Evolutionary conservation across 148 eudicot species (phyloP).

Genomic region (Selenicereus undatus): DNA sequence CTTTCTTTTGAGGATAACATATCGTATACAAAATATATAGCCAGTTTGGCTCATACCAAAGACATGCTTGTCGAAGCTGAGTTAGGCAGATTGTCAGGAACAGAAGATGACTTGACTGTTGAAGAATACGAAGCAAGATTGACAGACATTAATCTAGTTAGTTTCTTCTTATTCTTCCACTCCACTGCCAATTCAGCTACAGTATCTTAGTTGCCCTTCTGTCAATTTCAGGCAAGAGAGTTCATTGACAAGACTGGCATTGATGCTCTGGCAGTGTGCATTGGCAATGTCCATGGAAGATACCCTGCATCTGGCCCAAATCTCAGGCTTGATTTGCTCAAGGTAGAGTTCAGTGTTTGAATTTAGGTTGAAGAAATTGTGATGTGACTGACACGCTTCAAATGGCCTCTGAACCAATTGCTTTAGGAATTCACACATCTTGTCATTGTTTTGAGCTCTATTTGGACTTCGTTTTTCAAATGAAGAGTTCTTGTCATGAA

Average conservation of each 20-base stretch:
- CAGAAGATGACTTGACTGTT: conserved; percentile 90
- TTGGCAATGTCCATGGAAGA: conserved; percentile 98
- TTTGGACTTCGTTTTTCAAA: neutral
- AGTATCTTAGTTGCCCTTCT: neutral
- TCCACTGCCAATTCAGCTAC: neutral
- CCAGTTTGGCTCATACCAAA: conserved; percentile 65
- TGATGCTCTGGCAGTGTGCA: conserved; percentile 96
- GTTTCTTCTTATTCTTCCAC: neutral
- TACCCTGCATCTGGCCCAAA: conserved; percentile 92
- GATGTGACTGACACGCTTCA: neutral
- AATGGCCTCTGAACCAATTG: neutral
- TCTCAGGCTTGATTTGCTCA: conserved; percentile 86
- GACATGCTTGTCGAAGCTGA: conserved; percentile 87
- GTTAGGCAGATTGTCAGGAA: conserved; percentile 93
- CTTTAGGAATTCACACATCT: neutral
- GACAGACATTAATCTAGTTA: conserved; percentile 76
- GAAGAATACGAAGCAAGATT: conserved; percentile 86
- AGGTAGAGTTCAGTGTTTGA: conserved; percentile 39
- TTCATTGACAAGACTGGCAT: conserved; percentile 78
- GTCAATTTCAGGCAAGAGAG: conserved; percentile 62
- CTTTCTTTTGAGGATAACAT: conserved; percentile 80
- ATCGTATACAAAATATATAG: conserved; percentile 62
- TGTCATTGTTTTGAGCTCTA: neutral
- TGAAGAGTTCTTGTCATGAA: neutral
- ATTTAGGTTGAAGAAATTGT: neutral